Evolutionary conservation across 345 rosid species (phyloP).

Genomic region (Geranium rotundifolium): DNA sequence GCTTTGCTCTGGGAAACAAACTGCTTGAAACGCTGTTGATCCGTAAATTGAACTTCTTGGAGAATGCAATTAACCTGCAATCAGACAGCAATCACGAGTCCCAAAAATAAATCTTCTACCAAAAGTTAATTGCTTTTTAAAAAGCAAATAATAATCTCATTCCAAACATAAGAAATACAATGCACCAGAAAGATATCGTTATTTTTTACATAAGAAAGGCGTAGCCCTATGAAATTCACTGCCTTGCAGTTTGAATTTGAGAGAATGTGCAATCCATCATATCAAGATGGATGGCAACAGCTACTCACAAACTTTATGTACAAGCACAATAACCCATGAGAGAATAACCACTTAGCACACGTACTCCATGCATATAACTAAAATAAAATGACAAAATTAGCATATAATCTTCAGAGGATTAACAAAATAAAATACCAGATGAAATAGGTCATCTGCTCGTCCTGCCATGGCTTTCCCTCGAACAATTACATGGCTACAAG

Average conservation of each 20-base stretch:
- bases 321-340: too few relatives aligned
- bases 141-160: too few relatives aligned
- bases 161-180: too few relatives aligned
- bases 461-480: conserved; percentile 98
- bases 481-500: conserved; percentile 68
- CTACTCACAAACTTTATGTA: too few relatives aligned
- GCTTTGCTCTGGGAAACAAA: conserved; percentile 97
- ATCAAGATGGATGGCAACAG: too few relatives aligned
- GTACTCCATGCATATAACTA: background rate
- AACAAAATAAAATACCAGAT: conserved; percentile 43
- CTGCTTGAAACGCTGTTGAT: conserved; percentile 94
- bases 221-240: too few relatives aligned
- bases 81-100: conserved; percentile 7
- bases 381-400: background rate
- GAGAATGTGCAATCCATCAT: too few relatives aligned
- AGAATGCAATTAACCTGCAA: conserved; percentile 63
- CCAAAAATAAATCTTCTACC: background rate
- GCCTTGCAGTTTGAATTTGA: too few relatives aligned
- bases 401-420: conserved; percentile 1
- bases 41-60: conserved; percentile 92
- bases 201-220: too few relatives aligned
- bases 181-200: too few relatives aligned
- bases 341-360: background rate
- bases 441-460: conserved; percentile 73
- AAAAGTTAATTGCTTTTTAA: too few relatives aligned